A percentile compares a stretch with the other conserved stretches of the same genome.
Conservation (phyloP, 768 basidiomycete species). For the Podaxis pistillaris region DNA sequence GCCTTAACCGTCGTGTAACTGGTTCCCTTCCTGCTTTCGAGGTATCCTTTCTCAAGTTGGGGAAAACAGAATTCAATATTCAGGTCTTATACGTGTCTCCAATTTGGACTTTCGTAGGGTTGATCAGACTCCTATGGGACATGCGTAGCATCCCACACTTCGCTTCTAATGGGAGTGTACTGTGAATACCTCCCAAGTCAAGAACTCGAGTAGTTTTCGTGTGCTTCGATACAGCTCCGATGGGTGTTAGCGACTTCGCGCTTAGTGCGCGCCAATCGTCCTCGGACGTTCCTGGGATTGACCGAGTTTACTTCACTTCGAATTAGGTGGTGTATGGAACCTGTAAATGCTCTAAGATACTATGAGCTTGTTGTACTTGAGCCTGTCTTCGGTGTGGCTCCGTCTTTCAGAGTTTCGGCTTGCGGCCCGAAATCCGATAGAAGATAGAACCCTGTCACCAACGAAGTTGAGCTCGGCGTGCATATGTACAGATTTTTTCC, state of each 20-base stretch:
- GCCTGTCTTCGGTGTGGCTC: not conserved
- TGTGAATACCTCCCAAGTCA: too few relatives aligned
- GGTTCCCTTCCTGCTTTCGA: not conserved
- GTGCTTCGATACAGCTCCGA: too few relatives aligned
- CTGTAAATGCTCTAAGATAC: not conserved
- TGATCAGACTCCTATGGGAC: not conserved
- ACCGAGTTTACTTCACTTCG: too few relatives aligned
- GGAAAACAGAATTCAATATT: not conserved
- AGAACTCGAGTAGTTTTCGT: too few relatives aligned
- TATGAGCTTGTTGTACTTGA: not conserved
- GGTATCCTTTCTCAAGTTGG: not conserved
- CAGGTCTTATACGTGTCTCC: not conserved
- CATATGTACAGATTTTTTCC: not conserved
- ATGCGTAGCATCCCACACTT: too few relatives aligned
- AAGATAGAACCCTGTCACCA: slow-evolving; percentile 31
- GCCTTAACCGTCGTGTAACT: not conserved
- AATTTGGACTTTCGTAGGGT: not conserved
- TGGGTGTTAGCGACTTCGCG: too few relatives aligned
- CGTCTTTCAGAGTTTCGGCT: not conserved
- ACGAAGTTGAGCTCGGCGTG: not conserved
- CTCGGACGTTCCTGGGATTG: too few relatives aligned
- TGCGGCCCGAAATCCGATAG: slow-evolving; percentile 30
- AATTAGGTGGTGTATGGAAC: too few relatives aligned
- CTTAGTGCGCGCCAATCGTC: too few relatives aligned
- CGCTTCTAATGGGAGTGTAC: too few relatives aligned